Evolutionary conservation across 352 stramenopile genomes (phyloP).

Genomic region (Globisporangium nagaii): DNA sequence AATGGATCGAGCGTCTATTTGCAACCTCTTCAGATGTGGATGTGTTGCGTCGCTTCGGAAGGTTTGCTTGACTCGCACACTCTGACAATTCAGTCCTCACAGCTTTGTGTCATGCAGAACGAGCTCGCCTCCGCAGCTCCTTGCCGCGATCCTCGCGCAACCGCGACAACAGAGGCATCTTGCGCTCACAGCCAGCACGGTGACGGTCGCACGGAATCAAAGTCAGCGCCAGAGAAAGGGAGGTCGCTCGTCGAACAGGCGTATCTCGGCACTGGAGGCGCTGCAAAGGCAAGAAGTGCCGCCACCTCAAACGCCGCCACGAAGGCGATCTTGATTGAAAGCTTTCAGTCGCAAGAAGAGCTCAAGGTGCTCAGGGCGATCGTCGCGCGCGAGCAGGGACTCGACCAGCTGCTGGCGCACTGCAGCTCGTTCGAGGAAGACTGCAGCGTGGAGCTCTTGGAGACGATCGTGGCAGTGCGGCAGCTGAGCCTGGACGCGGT

Average conservation of each 20-base stretch:
- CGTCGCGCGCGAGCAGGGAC: slow-evolving; percentile 45
- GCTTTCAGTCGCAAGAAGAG: slow-evolving; percentile 51
- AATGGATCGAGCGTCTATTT: background rate
- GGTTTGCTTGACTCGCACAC: background rate
- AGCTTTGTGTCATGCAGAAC: background rate
- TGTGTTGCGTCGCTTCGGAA: too few species aligned
- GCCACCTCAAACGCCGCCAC: background rate
- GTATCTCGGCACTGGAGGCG: background rate
- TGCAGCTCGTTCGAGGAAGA: slow-evolving; percentile 53
- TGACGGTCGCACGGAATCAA: background rate
- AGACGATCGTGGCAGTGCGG: slow-evolving; percentile 42
- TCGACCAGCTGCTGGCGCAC: slow-evolving; percentile 43
- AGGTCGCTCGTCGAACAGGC: background rate
- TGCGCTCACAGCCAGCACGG: background rate
- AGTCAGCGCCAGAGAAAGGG: background rate
- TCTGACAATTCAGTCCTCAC: background rate
- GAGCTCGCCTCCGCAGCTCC: background rate
- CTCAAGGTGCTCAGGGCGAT: slow-evolving; percentile 60
- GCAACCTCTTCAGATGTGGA: too few species aligned
- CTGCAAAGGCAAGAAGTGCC: background rate
- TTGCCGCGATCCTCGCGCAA: background rate
- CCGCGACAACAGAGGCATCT: background rate
- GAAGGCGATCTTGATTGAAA: slow-evolving; percentile 51
- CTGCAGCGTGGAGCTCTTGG: slow-evolving; percentile 32
- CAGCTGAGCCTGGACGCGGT: slow-evolving; percentile 43